Evolutionary conservation across 441 rosid genomes (phyloP), one percentile per base, ranked within the genome.

Genomic region (Erodium texanum): DNA sequence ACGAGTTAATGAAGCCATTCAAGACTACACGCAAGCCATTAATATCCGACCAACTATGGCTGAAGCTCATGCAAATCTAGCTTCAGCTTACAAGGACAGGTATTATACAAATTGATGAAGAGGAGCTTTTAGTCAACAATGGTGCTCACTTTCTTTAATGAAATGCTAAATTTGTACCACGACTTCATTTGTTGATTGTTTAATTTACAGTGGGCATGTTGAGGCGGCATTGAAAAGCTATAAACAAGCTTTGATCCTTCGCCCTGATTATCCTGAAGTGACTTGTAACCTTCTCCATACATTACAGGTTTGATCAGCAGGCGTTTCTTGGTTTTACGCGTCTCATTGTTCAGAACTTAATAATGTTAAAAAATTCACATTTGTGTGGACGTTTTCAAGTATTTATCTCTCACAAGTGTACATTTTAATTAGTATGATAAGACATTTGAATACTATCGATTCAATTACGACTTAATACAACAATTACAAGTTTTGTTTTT

Each of bases 51-150:
- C 99, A 63, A 68, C 86, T 50, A 95, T 95, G 99, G 96, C 98
- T 67, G 99, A 95, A 80, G 99, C 99, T 59, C 99, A 95, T 85
- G 97, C 99, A 71, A 92, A 92, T 80, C 80, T 95, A 76, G 99
- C 99, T 70, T 95, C 98, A 24, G 97, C 99, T 71, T 92, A 92
- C 71, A 95, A 95, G 74, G 99, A 95, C 78, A 92, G 99, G 99
- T 92, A 83, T 19, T 69, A 59, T 56, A 56, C 62, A 56, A 19
- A 56, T 56, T 56, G 23, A 56, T 8, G 62, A 19, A 19, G 62
- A 56, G 19, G 24, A 56, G 19, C 62, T 56, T 56, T 56, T 20
- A 3, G 8, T 56, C 62, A 56, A 56, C 24, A 7, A 20, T 19
- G 19, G 62, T 56, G 14, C 24, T 8, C 38, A 67, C n/a, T 36